Percentiles rank a stretch among this genome's conserved stretches.
Conservation (phyloP, 2,329 filamentous ascomycete genomes). For the Aspergillus puulaauensis region DNA sequence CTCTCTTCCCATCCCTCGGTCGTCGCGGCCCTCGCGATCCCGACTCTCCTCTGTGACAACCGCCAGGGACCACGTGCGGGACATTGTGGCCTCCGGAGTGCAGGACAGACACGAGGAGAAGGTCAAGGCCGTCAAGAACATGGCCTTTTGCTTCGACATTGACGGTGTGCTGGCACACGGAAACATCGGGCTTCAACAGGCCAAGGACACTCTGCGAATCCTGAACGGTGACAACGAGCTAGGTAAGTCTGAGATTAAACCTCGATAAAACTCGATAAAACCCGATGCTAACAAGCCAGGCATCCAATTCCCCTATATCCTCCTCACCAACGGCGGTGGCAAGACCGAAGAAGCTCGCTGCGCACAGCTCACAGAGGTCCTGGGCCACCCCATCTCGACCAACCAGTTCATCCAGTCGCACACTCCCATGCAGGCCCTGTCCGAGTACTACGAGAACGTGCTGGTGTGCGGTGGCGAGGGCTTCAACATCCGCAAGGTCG, state of each 20-base stretch:
- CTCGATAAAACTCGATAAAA: too few relatives aligned
- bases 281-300: too few relatives aligned
- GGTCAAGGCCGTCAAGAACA: conserved; percentile 70
- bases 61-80: conserved; percentile 39
- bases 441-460: conserved; percentile 75
- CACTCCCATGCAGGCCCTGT: conserved; percentile 72
- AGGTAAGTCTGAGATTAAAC: conserved; percentile 35
- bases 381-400: conserved; percentile 63
- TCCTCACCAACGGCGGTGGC: conserved; percentile 72
- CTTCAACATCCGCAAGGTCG: conserved; percentile 71
- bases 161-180: conserved; percentile 75
- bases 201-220: conserved; percentile 65
- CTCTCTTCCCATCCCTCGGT: too few relatives aligned
- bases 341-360: conserved; percentile 67
- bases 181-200: conserved; percentile 68
- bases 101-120: conserved; percentile 67
- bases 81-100: conserved; percentile 68
- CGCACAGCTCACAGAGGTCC: conserved; percentile 66
- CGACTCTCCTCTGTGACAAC: too few relatives aligned
- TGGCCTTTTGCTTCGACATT: conserved; percentile 72
- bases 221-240: conserved; percentile 75
- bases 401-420: conserved; percentile 78
- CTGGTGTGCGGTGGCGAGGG: conserved; percentile 74
- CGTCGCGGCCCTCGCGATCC: too few relatives aligned
- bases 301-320: conserved; percentile 75